These are phyloP conservation scores for Plasmodium gaboni DNA, from an alignment of 169 alveolate species.

Conservation along the genomic window DNA sequence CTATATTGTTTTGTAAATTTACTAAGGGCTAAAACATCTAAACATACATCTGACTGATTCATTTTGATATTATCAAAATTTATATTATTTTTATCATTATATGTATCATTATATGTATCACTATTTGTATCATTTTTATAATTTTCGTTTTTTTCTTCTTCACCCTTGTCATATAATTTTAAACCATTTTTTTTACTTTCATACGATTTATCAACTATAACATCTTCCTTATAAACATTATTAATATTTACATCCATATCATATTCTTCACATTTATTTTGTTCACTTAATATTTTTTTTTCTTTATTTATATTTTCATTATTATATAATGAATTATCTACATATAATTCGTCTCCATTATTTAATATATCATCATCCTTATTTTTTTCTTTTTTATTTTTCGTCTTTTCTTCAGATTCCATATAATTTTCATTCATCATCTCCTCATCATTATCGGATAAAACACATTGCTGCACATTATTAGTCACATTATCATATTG, in stretches of 20 bases:
- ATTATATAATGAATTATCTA: not conserved
- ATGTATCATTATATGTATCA: not conserved
- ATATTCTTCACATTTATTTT: not conserved
- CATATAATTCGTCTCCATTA: not conserved
- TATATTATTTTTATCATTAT: not conserved
- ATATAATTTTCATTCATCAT: too few relatives aligned
- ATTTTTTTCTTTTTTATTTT: too few relatives aligned
- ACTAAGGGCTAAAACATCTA: slow-evolving; percentile 55
- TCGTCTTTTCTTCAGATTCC: too few relatives aligned
- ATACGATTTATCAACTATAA: not conserved
- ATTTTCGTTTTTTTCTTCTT: not conserved
- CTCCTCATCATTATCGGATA: too few relatives aligned
- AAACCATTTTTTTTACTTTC: not conserved
- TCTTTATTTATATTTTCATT: not conserved
- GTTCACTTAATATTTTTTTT: not conserved
- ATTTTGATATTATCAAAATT: not conserved
- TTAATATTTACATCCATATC: too few relatives aligned
- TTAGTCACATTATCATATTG: too few relatives aligned
- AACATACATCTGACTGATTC: slow-evolving; percentile 30
- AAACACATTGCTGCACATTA: too few relatives aligned
- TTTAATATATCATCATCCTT: too few relatives aligned
- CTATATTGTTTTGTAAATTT: slow-evolving; percentile 42
- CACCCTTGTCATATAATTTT: not conserved
- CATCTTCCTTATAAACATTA: too few relatives aligned
- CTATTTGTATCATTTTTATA: not conserved